These are phyloP conservation scores for Acanthamoeba rhysodes DNA, from an alignment of 208 protist genomes.

Conservation along the genomic window DNA sequence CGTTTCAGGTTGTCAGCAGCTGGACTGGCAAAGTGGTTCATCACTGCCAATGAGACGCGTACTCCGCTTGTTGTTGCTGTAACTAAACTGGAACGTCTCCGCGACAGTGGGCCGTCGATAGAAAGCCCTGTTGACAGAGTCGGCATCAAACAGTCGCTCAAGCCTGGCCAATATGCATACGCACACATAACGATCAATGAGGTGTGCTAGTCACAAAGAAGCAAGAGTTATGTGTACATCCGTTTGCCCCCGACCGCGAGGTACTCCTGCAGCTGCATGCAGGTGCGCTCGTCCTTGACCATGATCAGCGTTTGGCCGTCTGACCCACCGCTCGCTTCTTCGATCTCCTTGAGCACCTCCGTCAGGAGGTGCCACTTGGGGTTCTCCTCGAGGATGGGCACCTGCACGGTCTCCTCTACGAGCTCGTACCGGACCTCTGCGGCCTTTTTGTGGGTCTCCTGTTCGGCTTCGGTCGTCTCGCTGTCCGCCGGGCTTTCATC, in stretches of 20 bases:
- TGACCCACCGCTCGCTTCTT: background rate
- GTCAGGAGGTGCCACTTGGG: conserved; percentile 72
- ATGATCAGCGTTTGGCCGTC: conserved; percentile 34
- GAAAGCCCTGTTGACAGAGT: conserved; percentile 44
- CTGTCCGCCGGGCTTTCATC: background rate
- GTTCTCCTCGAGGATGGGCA: conserved; percentile 66
- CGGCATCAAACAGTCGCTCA: conserved; percentile 9
- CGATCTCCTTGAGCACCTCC: conserved; percentile 67
- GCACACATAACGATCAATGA: too few relatives aligned
- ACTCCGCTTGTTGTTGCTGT: conserved; percentile 33
- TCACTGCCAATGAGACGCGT: background rate
- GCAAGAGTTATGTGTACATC: background rate
- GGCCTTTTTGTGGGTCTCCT: background rate
- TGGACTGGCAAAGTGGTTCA: too few relatives aligned
- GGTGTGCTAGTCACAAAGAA: background rate
- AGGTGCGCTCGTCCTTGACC: conserved; percentile 63
- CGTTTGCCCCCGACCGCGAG: conserved; percentile 13
- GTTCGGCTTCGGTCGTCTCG: background rate
- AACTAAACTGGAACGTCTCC: background rate
- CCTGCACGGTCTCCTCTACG: conserved; percentile 42
- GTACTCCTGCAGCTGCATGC: conserved; percentile 71
- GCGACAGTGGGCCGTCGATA: background rate
- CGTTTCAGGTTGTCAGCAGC: too few relatives aligned
- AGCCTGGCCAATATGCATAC: background rate
- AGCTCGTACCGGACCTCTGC: conserved; percentile 17